Evolutionary conservation across 139 green algal species (phyloP), one percentile per base, ranked within the genome.

Genomic region (Volvox reticuliferus): DNA sequence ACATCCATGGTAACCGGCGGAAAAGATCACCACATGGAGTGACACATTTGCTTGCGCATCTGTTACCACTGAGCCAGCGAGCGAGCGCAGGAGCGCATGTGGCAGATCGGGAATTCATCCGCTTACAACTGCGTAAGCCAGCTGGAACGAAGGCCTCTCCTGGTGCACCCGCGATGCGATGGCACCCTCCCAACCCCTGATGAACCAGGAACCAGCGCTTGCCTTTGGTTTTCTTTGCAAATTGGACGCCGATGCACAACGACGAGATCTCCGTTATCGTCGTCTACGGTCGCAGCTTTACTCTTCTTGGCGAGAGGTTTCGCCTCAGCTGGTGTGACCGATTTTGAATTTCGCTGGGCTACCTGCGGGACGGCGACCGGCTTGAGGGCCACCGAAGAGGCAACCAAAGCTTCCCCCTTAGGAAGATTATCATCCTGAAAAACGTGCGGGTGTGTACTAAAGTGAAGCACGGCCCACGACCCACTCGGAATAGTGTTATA

Each of bases 191-290:
- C 44, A 55, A 55, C 44, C 44, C 9, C 44, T 55, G 44, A 5
- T 55, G 44, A 14, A 55, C 44, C 44, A 55, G 44, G 9, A 55
- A 5, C 44, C 44, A 55, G 44, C 44, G 9, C 71, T 79, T 35
- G 6, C 71, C 71, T 30, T 20, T 87, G n/a, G 5, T 55, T 32
- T 16, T 77, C 81, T 79, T 79, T 79, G 71, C 71, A 20, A 14
- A 14, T 30, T 30, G 20, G 71, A 79, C 17, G 71, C 71, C 28
- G 71, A 22, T 81, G 68, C 44, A 78, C 24, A 33, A 80, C 69
- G 14, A 89, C 50, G 3, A 89, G n/a, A 21, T 89, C 84, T 26
- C 69, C 84, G 17, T 81, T 24, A 62, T 36, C 62, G 32, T 78
- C 63, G 6, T 88, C 83, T 16, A 37, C 6, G 14, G 76, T 26